These are phyloP conservation scores for Tolypocladium sp. DNA, from an alignment of 2,329 filamentous ascomycete species.

Conservation along the genomic window DNA sequence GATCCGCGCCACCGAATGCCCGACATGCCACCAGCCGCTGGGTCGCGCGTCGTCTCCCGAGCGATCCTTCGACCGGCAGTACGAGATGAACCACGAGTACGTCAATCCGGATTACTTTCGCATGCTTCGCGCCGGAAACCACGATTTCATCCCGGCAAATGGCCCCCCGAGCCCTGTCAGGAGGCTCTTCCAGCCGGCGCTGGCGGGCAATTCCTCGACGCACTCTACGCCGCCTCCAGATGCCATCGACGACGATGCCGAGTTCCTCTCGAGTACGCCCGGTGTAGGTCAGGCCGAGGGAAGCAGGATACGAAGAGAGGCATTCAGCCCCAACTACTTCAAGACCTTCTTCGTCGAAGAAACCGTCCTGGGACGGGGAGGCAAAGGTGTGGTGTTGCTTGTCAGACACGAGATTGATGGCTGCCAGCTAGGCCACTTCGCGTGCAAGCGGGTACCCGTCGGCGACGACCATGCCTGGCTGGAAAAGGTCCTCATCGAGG, in stretches of 20 bases:
- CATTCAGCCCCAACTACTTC: slow-evolving; percentile 91
- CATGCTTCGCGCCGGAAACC: slow-evolving; percentile 60
- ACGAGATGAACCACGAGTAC: slow-evolving; percentile 46
- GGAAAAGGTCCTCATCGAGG: slow-evolving; percentile 86
- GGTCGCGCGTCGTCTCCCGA: slow-evolving; percentile 35
- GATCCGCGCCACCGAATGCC: slow-evolving; percentile 72
- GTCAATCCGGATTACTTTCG: slow-evolving; percentile 92
- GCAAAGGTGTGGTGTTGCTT: slow-evolving; percentile 90
- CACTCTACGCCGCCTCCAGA: slow-evolving; percentile 9
- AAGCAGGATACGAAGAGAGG: slow-evolving; percentile 72
- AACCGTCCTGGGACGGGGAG: slow-evolving; percentile 74
- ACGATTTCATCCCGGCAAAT: slow-evolving; percentile 34
- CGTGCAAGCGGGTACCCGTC: slow-evolving; percentile 94
- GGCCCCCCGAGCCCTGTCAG: slow-evolving; percentile 44
- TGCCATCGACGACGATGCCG: slow-evolving; percentile 21
- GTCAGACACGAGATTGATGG: slow-evolving; percentile 88
- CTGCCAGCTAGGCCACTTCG: slow-evolving; percentile 81
- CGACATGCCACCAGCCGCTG: slow-evolving; percentile 78
- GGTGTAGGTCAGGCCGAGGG: slow-evolving; percentile 35
- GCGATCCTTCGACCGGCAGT: slow-evolving; percentile 35
- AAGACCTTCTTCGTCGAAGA: slow-evolving; percentile 88
- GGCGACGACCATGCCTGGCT: slow-evolving; percentile 92
- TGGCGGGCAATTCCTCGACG: slow-evolving; percentile 11
- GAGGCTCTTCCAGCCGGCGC: slow-evolving; percentile 38
- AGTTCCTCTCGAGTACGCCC: slow-evolving; percentile 46